Evolutionary conservation across 306 rosid species (phyloP).

Genomic region (Fagus sylvatica): DNA sequence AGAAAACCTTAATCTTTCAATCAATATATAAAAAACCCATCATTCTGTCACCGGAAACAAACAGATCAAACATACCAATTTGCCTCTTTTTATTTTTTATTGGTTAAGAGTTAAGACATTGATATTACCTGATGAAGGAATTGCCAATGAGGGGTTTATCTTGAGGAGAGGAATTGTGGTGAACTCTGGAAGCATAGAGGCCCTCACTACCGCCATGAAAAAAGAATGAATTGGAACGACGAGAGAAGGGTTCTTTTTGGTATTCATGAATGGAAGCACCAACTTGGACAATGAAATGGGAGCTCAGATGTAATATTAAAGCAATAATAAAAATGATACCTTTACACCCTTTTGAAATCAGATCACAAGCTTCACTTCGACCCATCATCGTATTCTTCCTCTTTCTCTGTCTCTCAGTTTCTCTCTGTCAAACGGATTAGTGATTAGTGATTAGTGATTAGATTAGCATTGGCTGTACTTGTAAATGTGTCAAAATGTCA

Average conservation of each 20-base stretch:
- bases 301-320: constrained; percentile 24
- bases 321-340: neutral
- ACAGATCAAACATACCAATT: constrained; percentile 28
- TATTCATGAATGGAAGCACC: constrained; percentile 80
- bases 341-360: constrained; percentile 27
- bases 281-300: constrained; percentile 30
- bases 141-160: constrained; percentile 59
- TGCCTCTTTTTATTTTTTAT: neutral
- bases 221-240: constrained; percentile 72
- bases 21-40: constrained; percentile 5
- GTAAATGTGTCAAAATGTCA: too few relatives aligned
- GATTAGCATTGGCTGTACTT: too few relatives aligned
- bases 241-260: constrained; percentile 54
- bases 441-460: too few relatives aligned
- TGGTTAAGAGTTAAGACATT: too few relatives aligned
- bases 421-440: too few relatives aligned
- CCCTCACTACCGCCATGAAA: constrained; percentile 88
- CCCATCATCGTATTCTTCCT: constrained; percentile 1
- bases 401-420: too few relatives aligned
- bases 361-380: constrained; percentile 31
- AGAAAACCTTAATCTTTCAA: neutral
- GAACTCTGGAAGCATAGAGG: constrained; percentile 54
- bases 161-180: constrained; percentile 32
- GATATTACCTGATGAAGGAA: constrained; percentile 65
- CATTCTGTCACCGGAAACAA: constrained; percentile 15